These are phyloP conservation scores for Solanum aculeatissimum DNA, from an alignment of 305 asterid genomes.

Conservation along the genomic window DNA sequence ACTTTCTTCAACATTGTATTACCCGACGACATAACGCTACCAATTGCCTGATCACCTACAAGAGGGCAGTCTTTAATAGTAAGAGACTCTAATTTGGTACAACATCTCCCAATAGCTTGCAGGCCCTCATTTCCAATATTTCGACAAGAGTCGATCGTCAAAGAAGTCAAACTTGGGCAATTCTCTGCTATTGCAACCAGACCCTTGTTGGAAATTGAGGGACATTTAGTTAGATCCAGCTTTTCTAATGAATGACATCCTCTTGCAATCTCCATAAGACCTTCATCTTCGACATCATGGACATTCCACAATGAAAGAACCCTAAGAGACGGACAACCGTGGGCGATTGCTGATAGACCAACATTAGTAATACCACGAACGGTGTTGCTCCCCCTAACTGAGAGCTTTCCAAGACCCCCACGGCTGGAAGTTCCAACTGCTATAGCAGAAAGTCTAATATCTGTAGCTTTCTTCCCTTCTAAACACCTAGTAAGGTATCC, in stretches of 20 bases:
- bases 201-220: conserved; percentile 55
- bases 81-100: conserved; percentile 54
- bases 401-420: conserved; percentile 89
- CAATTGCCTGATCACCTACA: conserved; percentile 72
- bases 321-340: conserved; percentile 77
- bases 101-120: conserved; percentile 44
- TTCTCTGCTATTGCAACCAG: conserved; percentile 55
- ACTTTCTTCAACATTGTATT: conserved; percentile 42
- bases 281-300: conserved; percentile 58
- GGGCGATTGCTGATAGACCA: conserved; percentile 72
- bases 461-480: conserved; percentile 89
- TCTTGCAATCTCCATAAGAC: conserved; percentile 58
- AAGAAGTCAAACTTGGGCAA: conserved; percentile 46
- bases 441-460: conserved; percentile 70
- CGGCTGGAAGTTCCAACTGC: conserved; percentile 78
- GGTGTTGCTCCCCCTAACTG: conserved; percentile 52
- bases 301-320: conserved; percentile 73
- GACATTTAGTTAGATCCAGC: conserved; percentile 73
- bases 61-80: conserved; percentile 63
- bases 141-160: conserved; percentile 62
- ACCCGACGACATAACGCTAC: conserved; percentile 44
- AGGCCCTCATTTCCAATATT: conserved; percentile 60
- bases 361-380: conserved; percentile 38
- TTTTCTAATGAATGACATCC: conserved; percentile 67
- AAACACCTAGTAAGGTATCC: conserved; percentile 73